Percentiles rank a stretch among this genome's conserved stretches.
phyloP scores from a whole-genome alignment of 108 stramenopile species.

The Chaetoceros tenuissimus region DNA sequence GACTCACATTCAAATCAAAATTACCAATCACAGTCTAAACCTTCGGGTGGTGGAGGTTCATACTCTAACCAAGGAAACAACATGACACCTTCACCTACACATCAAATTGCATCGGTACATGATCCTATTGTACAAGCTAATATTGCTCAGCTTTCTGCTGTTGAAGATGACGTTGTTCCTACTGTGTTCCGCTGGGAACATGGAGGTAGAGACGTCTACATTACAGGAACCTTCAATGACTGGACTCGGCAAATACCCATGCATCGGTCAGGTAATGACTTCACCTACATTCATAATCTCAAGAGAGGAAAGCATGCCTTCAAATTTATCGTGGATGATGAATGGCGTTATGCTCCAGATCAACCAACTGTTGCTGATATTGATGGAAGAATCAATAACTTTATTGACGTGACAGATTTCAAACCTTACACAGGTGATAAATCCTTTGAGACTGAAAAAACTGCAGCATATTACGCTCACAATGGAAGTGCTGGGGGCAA shows the following conservation, averaged over 20 bases:
- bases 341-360: constrained; percentile 95
- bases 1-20: too few species aligned
- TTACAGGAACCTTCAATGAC: constrained; percentile 98
- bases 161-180: constrained; percentile 89
- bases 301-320: constrained; percentile 94
- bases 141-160: not conserved
- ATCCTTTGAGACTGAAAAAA: constrained; percentile 78
- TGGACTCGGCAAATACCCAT: constrained; percentile 98
- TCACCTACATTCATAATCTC: constrained; percentile 98
- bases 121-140: not conserved
- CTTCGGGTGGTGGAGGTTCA: too few species aligned
- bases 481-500: constrained; percentile 10
- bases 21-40: too few species aligned
- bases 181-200: constrained; percentile 99
- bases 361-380: constrained; percentile 98
- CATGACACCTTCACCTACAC: too few species aligned
- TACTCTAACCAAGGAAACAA: too few species aligned
- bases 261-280: constrained; percentile 99
- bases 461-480: constrained; percentile 54
- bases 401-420: constrained; percentile 98
- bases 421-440: constrained; percentile 90
- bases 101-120: not conserved
- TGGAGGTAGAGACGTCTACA: constrained; percentile 95
- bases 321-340: constrained; percentile 99
- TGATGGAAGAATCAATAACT: constrained; percentile 98